Evolutionary conservation across 352 stramenopile species (phyloP), one percentile per base, ranked within the genome.

Genomic region (Phytopythium litorale): DNA sequence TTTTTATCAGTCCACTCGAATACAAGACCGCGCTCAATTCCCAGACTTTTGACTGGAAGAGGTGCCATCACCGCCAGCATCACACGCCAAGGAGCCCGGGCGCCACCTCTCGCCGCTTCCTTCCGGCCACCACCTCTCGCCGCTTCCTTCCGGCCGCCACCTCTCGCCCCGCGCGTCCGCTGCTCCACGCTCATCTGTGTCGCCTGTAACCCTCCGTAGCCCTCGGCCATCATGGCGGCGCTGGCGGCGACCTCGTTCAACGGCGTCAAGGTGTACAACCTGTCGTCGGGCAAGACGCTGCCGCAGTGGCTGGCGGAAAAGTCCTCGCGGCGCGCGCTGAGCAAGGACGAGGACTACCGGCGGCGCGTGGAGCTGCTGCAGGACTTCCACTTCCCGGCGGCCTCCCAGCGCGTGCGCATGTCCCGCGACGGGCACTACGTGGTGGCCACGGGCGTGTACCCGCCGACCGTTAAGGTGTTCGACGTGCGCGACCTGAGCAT

Each of bases 321-420:
- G 67, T 50, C 65, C 6, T 76, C 62, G 61, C 72, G 65, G 42
- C 74, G 67, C 58, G 65, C 68, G n/a, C 63, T 79, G 38, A 63
- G 58, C 30, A 73, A 75, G 48, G 65, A 71, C 46, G 63, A 76
- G 45, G 87, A 94, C 63, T 96, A 95, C 67, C 81, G 96, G 38
- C 89, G 92, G 51, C 88, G 98, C 40, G 96, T 99, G 38, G 97
- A 99, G 69, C 75, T 99, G 21, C 85, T 99, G 62, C 97, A 99
- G 86, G 98, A 99, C 70, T 99, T 99, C 71, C 91, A 99, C 72
- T 99, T 99, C 70, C 87, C 90, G 5, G 92, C 94, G 37, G 94
- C 92, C 21, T 97, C 89, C 30, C 96, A 98, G 78, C 78, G 87
- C 50, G 70, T 99, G 28, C 92, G 96, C 53, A 97, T 99, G 85